Evolutionary conservation across 164 flowering plant genomes (phyloP).

Genomic region (Magnolia officinalis): DNA sequence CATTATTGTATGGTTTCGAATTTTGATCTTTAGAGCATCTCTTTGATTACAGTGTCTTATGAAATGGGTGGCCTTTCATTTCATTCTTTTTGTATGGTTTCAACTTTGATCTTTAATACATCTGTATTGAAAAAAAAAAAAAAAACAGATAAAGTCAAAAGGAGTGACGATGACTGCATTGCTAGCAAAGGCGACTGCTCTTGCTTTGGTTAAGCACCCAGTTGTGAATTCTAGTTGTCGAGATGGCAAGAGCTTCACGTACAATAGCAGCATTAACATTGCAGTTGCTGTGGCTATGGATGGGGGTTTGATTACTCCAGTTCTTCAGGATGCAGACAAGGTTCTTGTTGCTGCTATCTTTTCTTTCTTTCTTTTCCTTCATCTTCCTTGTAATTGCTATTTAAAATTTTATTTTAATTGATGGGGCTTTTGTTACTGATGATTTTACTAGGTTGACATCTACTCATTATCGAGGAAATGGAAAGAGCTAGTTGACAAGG

Average conservation of each 20-base stretch:
- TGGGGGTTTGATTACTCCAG: slow-evolving; percentile 97
- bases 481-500: slow-evolving; percentile 97
- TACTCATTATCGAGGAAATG: slow-evolving; percentile 91
- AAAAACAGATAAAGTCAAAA: slow-evolving; percentile 72
- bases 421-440: background rate
- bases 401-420: background rate
- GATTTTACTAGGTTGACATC: slow-evolving; percentile 59
- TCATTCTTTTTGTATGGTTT: slow-evolving; percentile 6
- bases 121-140: slow-evolving; percentile 1
- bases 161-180: slow-evolving; percentile 98
- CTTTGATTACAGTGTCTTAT: background rate
- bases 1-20: background rate
- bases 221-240: slow-evolving; percentile 88
- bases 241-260: slow-evolving; percentile 93
- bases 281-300: slow-evolving; percentile 97
- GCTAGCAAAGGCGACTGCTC: slow-evolving; percentile 96
- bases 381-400: background rate
- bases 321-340: slow-evolving; percentile 98
- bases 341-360: slow-evolving; percentile 26
- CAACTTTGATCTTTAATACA: background rate
- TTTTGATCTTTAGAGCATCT: background rate
- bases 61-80: background rate
- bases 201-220: slow-evolving; percentile 89
- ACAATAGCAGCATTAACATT: slow-evolving; percentile 87
- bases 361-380: background rate